Conservation (phyloP, 495 filamentous ascomycete species). For the Pyrenula massariospora region DNA sequence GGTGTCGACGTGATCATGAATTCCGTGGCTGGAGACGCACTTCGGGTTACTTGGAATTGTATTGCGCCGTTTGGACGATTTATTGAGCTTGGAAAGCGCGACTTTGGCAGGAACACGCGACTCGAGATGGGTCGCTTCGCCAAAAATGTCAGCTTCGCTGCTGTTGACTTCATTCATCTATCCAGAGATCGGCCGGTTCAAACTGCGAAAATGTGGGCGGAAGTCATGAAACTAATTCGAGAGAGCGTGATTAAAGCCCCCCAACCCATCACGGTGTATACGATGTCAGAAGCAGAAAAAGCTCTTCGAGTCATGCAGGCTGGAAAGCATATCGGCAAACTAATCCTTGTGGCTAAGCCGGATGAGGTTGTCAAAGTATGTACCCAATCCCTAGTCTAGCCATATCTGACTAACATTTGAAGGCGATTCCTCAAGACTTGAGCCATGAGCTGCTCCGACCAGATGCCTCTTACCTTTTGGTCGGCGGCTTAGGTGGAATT, state of each 20-base stretch:
- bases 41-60: conserved; percentile 31
- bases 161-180: conserved; percentile 24
- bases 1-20: conserved; percentile 60
- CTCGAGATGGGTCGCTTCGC: conserved; percentile 30
- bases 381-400: conserved; percentile 2
- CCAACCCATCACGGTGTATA: conserved; percentile 21
- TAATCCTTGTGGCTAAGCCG: conserved; percentile 23
- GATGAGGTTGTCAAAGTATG: conserved; percentile 18
- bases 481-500: conserved; percentile 53
- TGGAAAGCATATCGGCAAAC: conserved; percentile 39
- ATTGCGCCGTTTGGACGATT: conserved; percentile 43
- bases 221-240: conserved; percentile 16
- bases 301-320: conserved; percentile 36
- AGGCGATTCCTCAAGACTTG: no score
- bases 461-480: conserved; percentile 42
- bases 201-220: conserved; percentile 13
- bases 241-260: conserved; percentile 14
- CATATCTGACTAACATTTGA: not conserved
- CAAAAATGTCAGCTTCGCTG: conserved; percentile 26
- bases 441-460: conserved; percentile 6
- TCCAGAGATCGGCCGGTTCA: conserved; percentile 12
- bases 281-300: conserved; percentile 28
- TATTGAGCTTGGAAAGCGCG: conserved; percentile 44
- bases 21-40: conserved; percentile 31
- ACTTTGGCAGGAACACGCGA: conserved; percentile 24